phyloP scores from a whole-genome alignment of 2,329 filamentous ascomycete species.

The Cercospora sp. region DNA sequence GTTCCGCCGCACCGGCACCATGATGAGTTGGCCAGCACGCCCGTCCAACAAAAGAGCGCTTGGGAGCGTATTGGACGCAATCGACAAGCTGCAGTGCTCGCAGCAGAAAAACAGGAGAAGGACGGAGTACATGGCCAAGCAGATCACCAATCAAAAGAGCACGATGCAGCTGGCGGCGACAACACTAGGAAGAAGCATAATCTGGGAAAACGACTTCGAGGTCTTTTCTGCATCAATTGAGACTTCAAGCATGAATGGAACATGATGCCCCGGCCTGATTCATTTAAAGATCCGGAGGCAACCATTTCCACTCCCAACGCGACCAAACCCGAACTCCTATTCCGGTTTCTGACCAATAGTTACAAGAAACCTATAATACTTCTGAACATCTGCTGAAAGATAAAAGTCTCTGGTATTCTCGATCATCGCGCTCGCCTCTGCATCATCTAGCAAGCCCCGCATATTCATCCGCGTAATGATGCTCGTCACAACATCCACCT shows the following conservation, averaged over 20 bases:
- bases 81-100: not conserved
- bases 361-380: not conserved
- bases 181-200: not conserved
- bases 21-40: not conserved
- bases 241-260: not conserved
- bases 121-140: not conserved
- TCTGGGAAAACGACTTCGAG: not conserved
- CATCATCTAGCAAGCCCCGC: not conserved
- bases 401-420: not conserved
- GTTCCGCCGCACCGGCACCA: not conserved
- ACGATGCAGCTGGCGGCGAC: not conserved
- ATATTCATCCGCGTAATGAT: not conserved
- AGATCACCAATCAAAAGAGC: not conserved
- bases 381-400: not conserved
- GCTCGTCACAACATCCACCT: not conserved
- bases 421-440: not conserved
- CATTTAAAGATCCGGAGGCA: no score
- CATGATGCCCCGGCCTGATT: no score
- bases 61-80: not conserved
- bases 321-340: not conserved
- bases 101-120: not conserved
- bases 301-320: not conserved
- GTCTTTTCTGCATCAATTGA: not conserved
- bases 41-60: not conserved
- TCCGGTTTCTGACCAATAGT: slow-evolving; percentile 4